Base-by-base conservation (phyloP, 495 filamentous ascomycete species). In the Poronia punctata region DNA sequence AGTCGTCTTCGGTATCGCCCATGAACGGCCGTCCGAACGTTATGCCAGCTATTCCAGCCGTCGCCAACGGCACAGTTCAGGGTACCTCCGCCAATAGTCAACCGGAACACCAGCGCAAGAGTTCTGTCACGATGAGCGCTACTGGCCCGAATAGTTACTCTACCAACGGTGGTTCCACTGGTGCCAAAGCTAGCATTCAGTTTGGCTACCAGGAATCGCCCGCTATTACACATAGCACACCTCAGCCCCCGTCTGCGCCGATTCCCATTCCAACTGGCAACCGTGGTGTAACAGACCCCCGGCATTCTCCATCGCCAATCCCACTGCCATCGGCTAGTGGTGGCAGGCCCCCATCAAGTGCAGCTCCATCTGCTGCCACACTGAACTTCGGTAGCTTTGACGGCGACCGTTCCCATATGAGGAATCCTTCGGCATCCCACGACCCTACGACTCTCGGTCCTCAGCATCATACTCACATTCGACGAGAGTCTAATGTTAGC, bases 61-160 rank as follows among this genome's bases (percentile, higher is more conserved):
- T 65, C 32, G 55, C 60, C 21, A 56, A 65, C 35, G 50, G 63
- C 38, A 76, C 81, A 42, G 83, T 81, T 69, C 78, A 78, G 48
- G 75, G 68, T 45, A 67, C 79, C 31, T 62, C 68, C 55, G 60
- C 72, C 35, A 71, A 79, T 53, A 73, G 80, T 34, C 58, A 65
- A 33, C 67, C 63, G 40, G 83, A 90, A 46, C 89, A 96, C 67
- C 73, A 66, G 46, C 77, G 85, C 44, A 92, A 92, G 66, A 79
- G 79, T 39, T 90, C 87, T 12, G 83, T 95, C 42, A 92, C 86
- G 40, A 93, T 95, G 66, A 88, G 74, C 54, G 81, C 86, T 34
- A 76, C 80, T 45, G 84, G 83, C 25, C 76, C 84, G 10, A 82
- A 72, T 38, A 80, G 80, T 46, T 81, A 82, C 49, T 77, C 80